These are phyloP conservation scores for Podaxis carcinomalis DNA, from an alignment of 768 basidiomycete genomes.

Conservation along the genomic window DNA sequence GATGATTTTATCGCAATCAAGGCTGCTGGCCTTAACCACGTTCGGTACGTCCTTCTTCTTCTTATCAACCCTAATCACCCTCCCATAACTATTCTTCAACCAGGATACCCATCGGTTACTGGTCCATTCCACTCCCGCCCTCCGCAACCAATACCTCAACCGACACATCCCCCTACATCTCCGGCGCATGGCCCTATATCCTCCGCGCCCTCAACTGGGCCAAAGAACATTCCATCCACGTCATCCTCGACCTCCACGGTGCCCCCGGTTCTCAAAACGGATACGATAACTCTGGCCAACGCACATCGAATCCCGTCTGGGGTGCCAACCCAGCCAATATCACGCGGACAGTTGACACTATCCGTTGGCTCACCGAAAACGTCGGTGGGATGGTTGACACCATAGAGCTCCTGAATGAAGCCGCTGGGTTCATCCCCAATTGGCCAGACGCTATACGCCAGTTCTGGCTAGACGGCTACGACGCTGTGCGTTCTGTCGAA, in stretches of 20 bases:
- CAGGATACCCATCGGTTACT: slow-evolving; percentile 72
- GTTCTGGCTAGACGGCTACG: slow-evolving; percentile 61
- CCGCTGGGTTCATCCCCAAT: slow-evolving; percentile 45
- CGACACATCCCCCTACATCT: slow-evolving; percentile 43
- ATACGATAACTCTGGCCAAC: slow-evolving; percentile 74
- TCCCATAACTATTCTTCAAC: neutral
- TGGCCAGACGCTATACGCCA: slow-evolving; percentile 42
- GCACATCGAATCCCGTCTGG: slow-evolving; percentile 53
- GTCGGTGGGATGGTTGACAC: slow-evolving; percentile 56
- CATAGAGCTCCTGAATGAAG: slow-evolving; percentile 69
- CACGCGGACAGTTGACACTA: slow-evolving; percentile 51
- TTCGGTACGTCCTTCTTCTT: slow-evolving; percentile 43
- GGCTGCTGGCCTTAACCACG: slow-evolving; percentile 67
- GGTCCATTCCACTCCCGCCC: slow-evolving; percentile 69
- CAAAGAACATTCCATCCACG: slow-evolving; percentile 51
- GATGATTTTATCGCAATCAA: slow-evolving; percentile 63
- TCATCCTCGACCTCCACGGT: slow-evolving; percentile 76
- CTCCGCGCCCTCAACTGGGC: slow-evolving; percentile 64
- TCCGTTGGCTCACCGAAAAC: slow-evolving; percentile 49
- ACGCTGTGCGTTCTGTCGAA: slow-evolving; percentile 41
- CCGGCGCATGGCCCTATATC: slow-evolving; percentile 70
- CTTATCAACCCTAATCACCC: neutral
- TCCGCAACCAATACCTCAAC: slow-evolving; percentile 33
- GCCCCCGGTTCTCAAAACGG: slow-evolving; percentile 65
- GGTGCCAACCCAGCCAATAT: slow-evolving; percentile 45